Evolutionary conservation across 1,284 basidiomycete genomes (phyloP), one percentile per base, ranked within the genome.

Genomic region (Boletus mariae): DNA sequence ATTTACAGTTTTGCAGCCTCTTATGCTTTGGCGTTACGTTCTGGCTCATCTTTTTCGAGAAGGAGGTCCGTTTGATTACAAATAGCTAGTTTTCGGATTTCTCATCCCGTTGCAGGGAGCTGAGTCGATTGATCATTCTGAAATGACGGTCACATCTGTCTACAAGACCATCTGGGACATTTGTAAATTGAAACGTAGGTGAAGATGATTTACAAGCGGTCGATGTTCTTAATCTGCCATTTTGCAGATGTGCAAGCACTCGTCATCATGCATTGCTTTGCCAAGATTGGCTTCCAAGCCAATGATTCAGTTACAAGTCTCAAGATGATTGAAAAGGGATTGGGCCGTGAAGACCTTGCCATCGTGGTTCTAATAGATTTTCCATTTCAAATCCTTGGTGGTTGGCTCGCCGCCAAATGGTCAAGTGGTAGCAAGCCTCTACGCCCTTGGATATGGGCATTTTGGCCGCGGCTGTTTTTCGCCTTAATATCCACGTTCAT

Each of bases 121-220:
- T 54, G 87, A 92, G 49, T 73, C 78, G 5, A 76, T 78, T 9
- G 83, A 80, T 48, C 84, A 88, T 50, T 85, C 87, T 5, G 94
- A 96, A 59, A 92, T 99, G 84, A 94, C 90, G 63, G 86, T 98
- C 51, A 85, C 80, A 63, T 83, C 86, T 52, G 94, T 97, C 9
- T 99, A 99, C 73, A 85, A 85, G 66, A 91, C 92, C 49, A 98
- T 99, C 74, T 97, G 93, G 90, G 80, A 83, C 38, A 97, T 99
- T 47, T 90, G 92, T 73, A 87, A 90, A 65, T 77, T 99, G 35
- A 88, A 87, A 69, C 95, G 94, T 97, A 70, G 56, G 68, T 53
- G 4, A 52, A 8, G 15, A 17, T 31, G 13, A n/a, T 26, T 45
- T 42, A 44, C 32, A 45, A 31, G 49, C 23, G 10, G 9, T 46